Percentiles rank a stretch among this genome's conserved stretches.
Conservation (phyloP, 768 basidiomycete species). For the Dentipellis sp. region DNA sequence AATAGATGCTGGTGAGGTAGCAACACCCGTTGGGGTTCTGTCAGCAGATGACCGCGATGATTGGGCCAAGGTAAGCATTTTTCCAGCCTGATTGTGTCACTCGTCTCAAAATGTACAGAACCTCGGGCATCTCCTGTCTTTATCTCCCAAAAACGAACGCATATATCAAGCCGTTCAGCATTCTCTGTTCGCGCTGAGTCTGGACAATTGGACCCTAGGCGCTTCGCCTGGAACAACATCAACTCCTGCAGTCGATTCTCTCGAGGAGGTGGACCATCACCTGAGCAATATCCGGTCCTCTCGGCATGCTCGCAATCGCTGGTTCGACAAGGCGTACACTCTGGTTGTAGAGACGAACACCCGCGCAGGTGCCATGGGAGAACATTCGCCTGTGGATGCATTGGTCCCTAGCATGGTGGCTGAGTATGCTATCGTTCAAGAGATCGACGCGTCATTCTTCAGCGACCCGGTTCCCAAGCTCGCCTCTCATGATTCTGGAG, state of each 20-base stretch:
- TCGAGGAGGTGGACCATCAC: slow-evolving; percentile 54
- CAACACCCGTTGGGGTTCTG: slow-evolving; percentile 58
- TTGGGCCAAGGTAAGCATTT: slow-evolving; percentile 61
- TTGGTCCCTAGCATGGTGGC: slow-evolving; percentile 81
- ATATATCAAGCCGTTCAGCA: slow-evolving; percentile 56
- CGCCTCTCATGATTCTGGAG: slow-evolving; percentile 8
- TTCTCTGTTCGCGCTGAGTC: slow-evolving; percentile 71
- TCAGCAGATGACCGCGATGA: slow-evolving; percentile 74
- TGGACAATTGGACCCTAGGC: slow-evolving; percentile 55
- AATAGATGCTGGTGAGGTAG: slow-evolving; percentile 40
- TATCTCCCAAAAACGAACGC: slow-evolving; percentile 57
- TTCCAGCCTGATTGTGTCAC: not conserved
- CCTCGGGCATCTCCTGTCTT: slow-evolving; percentile 51
- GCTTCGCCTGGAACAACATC: slow-evolving; percentile 21
- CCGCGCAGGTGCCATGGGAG: slow-evolving; percentile 80
- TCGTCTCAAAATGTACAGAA: slow-evolving; percentile 38
- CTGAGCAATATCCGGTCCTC: slow-evolving; percentile 65
- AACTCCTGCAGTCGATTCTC: slow-evolving; percentile 10
- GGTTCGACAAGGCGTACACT: slow-evolving; percentile 83
- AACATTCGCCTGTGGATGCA: slow-evolving; percentile 88
- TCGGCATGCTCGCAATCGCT: slow-evolving; percentile 64
- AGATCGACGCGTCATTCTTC: slow-evolving; percentile 45
- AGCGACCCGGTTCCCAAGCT: slow-evolving; percentile 8
- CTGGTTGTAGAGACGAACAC: slow-evolving; percentile 80
- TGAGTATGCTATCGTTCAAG: slow-evolving; percentile 71